Evolutionary conservation across 371 early-diverging fungal species (phyloP).

Genomic region (Mucor lusitanicus): DNA sequence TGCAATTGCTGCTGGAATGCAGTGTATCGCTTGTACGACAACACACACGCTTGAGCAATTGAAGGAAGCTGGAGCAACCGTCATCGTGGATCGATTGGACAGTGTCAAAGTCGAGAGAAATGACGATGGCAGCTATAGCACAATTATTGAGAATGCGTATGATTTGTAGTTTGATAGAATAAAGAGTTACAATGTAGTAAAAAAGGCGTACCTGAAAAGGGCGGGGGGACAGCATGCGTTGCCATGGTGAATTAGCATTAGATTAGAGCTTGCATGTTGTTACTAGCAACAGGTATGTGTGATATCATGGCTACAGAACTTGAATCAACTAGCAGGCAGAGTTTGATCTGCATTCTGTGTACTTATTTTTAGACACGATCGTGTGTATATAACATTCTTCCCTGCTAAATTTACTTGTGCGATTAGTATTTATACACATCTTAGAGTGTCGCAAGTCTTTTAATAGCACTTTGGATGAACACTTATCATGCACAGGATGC

Average conservation of each 20-base stretch:
- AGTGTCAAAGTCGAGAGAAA: conserved; percentile 41
- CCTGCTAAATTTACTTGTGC: not conserved
- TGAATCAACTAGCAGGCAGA: not conserved
- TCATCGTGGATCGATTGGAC: conserved; percentile 53
- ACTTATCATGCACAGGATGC: not conserved
- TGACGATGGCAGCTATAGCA: conserved; percentile 13
- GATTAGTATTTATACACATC: not conserved
- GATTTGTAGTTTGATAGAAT: not conserved
- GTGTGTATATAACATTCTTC: not conserved
- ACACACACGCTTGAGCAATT: conserved; percentile 59
- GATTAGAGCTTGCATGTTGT: no score
- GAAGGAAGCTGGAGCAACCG: conserved; percentile 57
- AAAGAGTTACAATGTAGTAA: not conserved
- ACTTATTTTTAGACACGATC: not conserved
- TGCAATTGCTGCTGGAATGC: conserved; percentile 59
- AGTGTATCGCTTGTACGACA: conserved; percentile 62
- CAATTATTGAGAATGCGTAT: not conserved
- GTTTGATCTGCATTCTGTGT: not conserved
- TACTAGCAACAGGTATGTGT: no score
- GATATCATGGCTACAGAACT: not conserved
- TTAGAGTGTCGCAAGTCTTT: not conserved
- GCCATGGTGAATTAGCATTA: no score
- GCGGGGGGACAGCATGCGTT: no score
- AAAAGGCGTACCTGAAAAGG: no score
- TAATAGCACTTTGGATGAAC: not conserved